phyloP scores from a whole-genome alignment of 495 filamentous ascomycete genomes.

The Amorphotheca resinae region DNA sequence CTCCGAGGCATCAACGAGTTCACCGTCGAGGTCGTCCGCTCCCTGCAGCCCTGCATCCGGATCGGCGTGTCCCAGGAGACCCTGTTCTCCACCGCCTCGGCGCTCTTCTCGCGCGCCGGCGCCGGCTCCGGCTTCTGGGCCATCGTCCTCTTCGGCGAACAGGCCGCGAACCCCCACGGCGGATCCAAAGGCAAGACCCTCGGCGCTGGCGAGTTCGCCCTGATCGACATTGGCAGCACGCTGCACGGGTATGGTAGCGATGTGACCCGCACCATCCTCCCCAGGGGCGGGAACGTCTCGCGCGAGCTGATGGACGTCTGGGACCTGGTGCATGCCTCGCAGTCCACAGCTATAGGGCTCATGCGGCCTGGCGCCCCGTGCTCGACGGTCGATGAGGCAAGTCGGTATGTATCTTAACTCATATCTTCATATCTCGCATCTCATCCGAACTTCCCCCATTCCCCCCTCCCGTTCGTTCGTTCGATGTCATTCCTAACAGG shows the following conservation, averaged over 20 bases:
- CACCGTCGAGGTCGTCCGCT: slow-evolving; percentile 16
- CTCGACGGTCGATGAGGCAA: slow-evolving; percentile 15
- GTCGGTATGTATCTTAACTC: not conserved
- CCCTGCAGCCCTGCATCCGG: slow-evolving; percentile 19
- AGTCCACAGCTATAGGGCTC: slow-evolving; percentile 13
- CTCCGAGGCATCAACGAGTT: slow-evolving; percentile 20
- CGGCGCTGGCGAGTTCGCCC: slow-evolving; percentile 18
- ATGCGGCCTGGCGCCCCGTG: slow-evolving; percentile 18
- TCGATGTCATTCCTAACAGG: too few species aligned
- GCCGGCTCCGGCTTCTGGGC: slow-evolving; percentile 20
- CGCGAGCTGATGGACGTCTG: slow-evolving; percentile 19
- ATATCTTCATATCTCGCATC: too few species aligned
- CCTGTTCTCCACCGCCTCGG: slow-evolving; percentile 9
- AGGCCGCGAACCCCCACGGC: slow-evolving; percentile 21
- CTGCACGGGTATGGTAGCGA: slow-evolving; percentile 23
- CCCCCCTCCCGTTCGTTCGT: too few species aligned
- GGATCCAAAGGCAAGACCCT: slow-evolving; percentile 15
- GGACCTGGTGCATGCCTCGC: slow-evolving; percentile 16
- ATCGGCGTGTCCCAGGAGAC: slow-evolving; percentile 20
- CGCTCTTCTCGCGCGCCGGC: slow-evolving; percentile 18
- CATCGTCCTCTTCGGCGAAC: slow-evolving; percentile 20
- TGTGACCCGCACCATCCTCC: slow-evolving; percentile 21
- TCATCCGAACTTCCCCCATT: too few species aligned
- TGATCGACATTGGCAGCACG: slow-evolving; percentile 21
- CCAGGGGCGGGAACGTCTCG: slow-evolving; percentile 6